Evolutionary conservation across 1,139 yeast genomes (phyloP).

Genomic region (Kluyveromyces sp.): DNA sequence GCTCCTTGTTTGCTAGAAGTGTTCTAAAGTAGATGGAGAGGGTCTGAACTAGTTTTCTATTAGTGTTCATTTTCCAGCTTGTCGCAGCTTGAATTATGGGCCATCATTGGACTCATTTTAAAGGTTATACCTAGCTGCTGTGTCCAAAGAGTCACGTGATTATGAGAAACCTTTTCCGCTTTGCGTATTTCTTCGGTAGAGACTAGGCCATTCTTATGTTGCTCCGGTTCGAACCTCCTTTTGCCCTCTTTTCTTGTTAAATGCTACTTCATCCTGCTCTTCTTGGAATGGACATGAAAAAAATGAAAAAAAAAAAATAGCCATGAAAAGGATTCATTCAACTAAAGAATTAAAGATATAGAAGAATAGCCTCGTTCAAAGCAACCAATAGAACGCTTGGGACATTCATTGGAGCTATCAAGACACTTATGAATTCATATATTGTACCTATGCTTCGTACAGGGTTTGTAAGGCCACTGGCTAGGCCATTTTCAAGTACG

Average conservation of each 20-base stretch:
- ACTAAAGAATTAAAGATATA: neutral
- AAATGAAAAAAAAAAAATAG: neutral
- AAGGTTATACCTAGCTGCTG: too few relatives aligned
- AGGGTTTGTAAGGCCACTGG: neutral
- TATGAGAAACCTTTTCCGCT: neutral
- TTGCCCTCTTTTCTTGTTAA: neutral
- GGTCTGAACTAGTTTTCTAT: too few relatives aligned
- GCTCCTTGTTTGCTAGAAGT: too few relatives aligned
- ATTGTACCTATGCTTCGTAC: neutral
- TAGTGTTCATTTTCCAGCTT: too few relatives aligned
- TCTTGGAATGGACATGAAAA: neutral
- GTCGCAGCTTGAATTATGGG: too few relatives aligned
- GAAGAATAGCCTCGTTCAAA: neutral
- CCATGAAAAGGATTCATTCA: neutral
- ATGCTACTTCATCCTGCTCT: too few relatives aligned
- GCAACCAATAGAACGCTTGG: neutral
- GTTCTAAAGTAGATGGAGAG: too few relatives aligned
- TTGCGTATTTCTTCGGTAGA: too few relatives aligned
- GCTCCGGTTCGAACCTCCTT: neutral
- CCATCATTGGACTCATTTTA: too few relatives aligned
- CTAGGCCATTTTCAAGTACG: constrained; percentile 2
- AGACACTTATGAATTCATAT: neutral
- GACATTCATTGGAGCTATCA: neutral
- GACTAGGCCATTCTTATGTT: neutral
- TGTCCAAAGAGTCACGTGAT: neutral